Evolutionary conservation across 2,329 filamentous ascomycete species (phyloP).

Genomic region (Tolypocladium guangdongense): DNA sequence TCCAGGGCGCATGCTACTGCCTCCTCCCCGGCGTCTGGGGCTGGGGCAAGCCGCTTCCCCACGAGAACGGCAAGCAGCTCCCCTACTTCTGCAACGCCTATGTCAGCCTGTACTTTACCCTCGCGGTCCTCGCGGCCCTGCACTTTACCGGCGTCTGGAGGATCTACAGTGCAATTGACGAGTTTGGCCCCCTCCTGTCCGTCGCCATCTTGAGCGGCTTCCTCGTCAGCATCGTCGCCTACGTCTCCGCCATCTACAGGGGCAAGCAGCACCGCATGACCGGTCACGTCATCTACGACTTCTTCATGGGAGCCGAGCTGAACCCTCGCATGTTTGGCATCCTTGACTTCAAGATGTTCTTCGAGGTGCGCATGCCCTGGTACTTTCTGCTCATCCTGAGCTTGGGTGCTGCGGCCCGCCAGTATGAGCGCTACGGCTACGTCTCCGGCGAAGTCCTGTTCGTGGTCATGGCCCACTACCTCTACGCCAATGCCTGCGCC

Average conservation of each 20-base stretch:
- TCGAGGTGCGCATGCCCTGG: conserved; percentile 86
- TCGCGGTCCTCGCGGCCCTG: conserved; percentile 56
- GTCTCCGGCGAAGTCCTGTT: conserved; percentile 78
- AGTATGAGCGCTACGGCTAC: conserved; percentile 78
- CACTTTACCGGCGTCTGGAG: conserved; percentile 81
- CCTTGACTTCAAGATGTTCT: conserved; percentile 92
- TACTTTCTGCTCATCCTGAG: conserved; percentile 76
- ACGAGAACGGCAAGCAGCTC: conserved; percentile 75
- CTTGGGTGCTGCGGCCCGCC: conserved; percentile 65
- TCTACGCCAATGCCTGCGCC: conserved; percentile 85
- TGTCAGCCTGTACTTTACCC: conserved; percentile 77
- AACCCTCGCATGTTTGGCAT: conserved; percentile 77
- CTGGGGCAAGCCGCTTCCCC: conserved; percentile 78
- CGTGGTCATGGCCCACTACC: conserved; percentile 77
- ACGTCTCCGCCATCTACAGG: conserved; percentile 70
- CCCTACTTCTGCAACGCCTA: conserved; percentile 91
- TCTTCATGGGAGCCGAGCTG: conserved; percentile 83
- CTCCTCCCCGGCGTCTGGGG: conserved; percentile 77
- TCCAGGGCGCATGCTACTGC: conserved; percentile 75
- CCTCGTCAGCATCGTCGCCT: conserved; percentile 71
- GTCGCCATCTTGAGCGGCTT: conserved; percentile 90
- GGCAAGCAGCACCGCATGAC: conserved; percentile 90
- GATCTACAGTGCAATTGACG: conserved; percentile 84
- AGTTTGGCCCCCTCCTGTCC: conserved; percentile 86
- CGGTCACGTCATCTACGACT: conserved; percentile 74